Evolutionary conservation across 179 eudicot species (phyloP).

Genomic region (Nepenthes alata): DNA sequence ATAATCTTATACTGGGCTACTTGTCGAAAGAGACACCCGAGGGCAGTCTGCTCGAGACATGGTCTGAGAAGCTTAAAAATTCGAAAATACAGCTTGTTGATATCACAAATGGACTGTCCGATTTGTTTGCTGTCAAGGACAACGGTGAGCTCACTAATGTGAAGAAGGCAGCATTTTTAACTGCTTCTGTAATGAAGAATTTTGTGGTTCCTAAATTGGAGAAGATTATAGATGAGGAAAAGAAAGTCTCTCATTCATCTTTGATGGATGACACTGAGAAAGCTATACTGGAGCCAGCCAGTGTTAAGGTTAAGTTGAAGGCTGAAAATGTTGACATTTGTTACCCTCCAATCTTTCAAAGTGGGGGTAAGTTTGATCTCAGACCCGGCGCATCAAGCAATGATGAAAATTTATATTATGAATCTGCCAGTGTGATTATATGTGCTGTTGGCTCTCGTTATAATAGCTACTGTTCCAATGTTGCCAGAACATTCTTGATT

Average conservation of each 20-base stretch:
- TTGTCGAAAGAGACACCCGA: conserved; percentile 66
- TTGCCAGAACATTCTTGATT: conserved; percentile 67
- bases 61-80: conserved; percentile 55
- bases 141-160: conserved; percentile 40
- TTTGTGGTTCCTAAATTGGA: conserved; percentile 79
- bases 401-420: conserved; percentile 60
- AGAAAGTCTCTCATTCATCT: conserved; percentile 58
- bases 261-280: conserved; percentile 88
- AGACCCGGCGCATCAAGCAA: conserved; percentile 78
- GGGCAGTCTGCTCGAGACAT: conserved; percentile 55
- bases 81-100: conserved; percentile 39
- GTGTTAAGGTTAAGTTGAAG: conserved; percentile 57
- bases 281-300: conserved; percentile 48
- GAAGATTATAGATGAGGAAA: conserved; percentile 81
- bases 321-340: conserved; percentile 84
- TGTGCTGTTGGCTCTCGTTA: conserved; percentile 85
- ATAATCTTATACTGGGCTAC: conserved; percentile 39
- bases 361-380: conserved; percentile 83
- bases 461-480: conserved; percentile 73
- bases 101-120: conserved; percentile 53
- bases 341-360: conserved; percentile 90
- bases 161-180: conserved; percentile 72
- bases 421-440: conserved; percentile 69
- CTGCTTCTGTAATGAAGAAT: conserved; percentile 65
- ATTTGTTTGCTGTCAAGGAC: conserved; percentile 70